Percentiles rank a stretch among this genome's conserved stretches.
Conservation (phyloP, 83 land plant species). For the Thuja plicata region DNA sequence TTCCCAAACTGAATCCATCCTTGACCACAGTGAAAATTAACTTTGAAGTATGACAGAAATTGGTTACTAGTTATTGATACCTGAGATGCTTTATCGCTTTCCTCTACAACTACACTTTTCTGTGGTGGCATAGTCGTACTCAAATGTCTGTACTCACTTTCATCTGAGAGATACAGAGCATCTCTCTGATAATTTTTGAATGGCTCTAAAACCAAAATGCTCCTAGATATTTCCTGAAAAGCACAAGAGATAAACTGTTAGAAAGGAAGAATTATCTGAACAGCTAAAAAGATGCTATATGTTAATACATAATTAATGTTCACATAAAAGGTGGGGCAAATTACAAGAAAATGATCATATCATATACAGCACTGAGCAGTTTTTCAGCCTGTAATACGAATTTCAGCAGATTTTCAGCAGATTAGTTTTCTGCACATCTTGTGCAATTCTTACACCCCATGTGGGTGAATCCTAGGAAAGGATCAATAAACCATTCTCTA, state of each 20-base stretch:
- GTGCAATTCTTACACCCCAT: not conserved
- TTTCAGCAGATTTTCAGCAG: not conserved
- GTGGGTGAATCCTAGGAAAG: not conserved
- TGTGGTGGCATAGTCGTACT: not conserved
- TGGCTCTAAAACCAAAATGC: conserved; percentile 6
- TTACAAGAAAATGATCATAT: not conserved
- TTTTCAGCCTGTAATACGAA: not conserved
- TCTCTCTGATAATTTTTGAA: not conserved
- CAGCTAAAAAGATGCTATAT: not conserved
- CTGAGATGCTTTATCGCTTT: not conserved
- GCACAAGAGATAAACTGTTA: not conserved
- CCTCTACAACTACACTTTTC: not conserved
- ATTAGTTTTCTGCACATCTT: not conserved
- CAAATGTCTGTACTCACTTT: not conserved
- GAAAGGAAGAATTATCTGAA: not conserved
- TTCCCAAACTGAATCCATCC: too few relatives aligned
- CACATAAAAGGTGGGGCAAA: not conserved
- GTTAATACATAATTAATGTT: not conserved
- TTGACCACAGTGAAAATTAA: too few relatives aligned
- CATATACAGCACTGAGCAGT: not conserved
- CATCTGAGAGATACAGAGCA: conserved; percentile 9
- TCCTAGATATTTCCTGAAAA: conserved; percentile 14
- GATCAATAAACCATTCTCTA: not conserved
- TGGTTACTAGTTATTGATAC: not conserved
- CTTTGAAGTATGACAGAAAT: not conserved